Base-by-base conservation (phyloP, 257 asterid genomes). In the Solanum chiquidenum region DNA sequence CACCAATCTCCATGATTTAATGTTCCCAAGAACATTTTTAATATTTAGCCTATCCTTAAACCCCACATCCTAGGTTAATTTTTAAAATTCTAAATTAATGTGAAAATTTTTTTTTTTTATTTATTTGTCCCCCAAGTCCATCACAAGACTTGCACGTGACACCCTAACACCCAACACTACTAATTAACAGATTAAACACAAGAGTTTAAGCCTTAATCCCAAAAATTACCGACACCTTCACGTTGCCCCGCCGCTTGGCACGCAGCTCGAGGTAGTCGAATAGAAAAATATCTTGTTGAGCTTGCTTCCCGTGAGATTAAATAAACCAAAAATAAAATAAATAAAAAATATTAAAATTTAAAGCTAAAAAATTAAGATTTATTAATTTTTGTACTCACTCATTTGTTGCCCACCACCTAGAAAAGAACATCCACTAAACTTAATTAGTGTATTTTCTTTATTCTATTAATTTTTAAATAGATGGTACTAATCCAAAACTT, bases 61-160 rank as follows among this genome's bases (percentile, higher is more conserved):
- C 60, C 44, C 60, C 20, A 71, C 62, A 85, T 60, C 86, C 52
- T 60, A 55, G 75, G 62, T 49, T 85, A 88, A 9, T 76, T 83
- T 34, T 29, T 13, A 4, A 46, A 29, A 7, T 20, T 80, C 18
- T 27, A 16, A 49, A 82, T 27, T 9, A 55, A 55, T 20, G 3
- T 46, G 8, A 46, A 79, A 76, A 12, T n/a, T n/a, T n/a, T n/a
- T 44, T 2, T 25, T 9, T 8, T 14, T 20, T 16, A 25, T 38
- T 13, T 20, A 40, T 83, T 33, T 89, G 88, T 58, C 62, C 80
- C 87, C 88, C 16, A 68, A 71, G 46, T 58, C 58, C 79, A 76
- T 82, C 91, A 84, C 92, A 88, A 46, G 77, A 31, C 69, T 33
- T 69, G 76, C 92, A 90, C 90, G 89, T 86, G 89, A 90, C 87